phyloP scores from a whole-genome alignment of 208 protist species.

The Acanthamoeba triangularis region DNA sequence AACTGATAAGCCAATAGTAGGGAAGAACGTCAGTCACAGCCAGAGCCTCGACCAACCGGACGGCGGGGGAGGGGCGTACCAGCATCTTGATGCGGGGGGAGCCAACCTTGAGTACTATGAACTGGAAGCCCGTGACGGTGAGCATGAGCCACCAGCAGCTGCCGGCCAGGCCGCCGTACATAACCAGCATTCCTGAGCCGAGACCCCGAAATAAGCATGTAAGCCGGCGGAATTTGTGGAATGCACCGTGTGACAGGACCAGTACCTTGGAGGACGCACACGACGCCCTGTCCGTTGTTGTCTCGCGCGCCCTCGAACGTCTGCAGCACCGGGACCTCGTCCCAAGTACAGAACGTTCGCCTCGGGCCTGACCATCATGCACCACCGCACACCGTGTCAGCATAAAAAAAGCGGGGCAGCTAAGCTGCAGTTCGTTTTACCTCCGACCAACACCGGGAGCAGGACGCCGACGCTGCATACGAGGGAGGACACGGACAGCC shows the following conservation, averaged over 20 bases:
- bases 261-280: constrained; percentile 60
- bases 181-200: background rate
- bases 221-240: background rate
- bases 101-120: background rate
- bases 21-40: background rate
- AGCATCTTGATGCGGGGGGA: background rate
- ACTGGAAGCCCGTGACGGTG: constrained; percentile 27
- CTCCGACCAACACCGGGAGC: constrained; percentile 10
- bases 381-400: too few species aligned
- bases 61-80: background rate
- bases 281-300: constrained; percentile 68
- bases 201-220: background rate
- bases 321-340: constrained; percentile 43
- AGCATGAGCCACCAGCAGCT: constrained; percentile 64
- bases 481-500: constrained; percentile 36
- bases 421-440: too few species aligned
- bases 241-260: too few species aligned
- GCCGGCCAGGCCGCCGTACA: constrained; percentile 47
- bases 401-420: too few species aligned
- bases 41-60: background rate
- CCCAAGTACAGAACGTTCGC: constrained; percentile 18
- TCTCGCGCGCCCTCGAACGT: constrained; percentile 36
- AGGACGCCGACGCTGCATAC: constrained; percentile 5
- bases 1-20: background rate
- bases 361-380: background rate